These are phyloP conservation scores for Cytospora leucostoma DNA, from an alignment of 2,329 filamentous ascomycete genomes.

Conservation along the genomic window DNA sequence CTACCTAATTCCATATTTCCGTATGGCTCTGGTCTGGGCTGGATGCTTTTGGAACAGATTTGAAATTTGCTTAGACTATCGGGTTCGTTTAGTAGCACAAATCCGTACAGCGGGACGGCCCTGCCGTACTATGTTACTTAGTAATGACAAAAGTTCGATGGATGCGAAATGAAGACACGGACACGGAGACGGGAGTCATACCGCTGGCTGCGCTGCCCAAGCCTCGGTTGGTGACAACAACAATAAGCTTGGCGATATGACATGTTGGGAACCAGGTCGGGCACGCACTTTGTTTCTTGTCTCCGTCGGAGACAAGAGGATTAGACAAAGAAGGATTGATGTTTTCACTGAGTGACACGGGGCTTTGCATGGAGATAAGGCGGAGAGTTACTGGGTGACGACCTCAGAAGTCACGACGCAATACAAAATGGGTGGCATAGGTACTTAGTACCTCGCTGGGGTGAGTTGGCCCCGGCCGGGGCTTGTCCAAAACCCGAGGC, in stretches of 20 bases:
- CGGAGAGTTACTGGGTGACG: constrained; percentile 20
- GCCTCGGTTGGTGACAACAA: constrained; percentile 9
- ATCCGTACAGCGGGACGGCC: neutral
- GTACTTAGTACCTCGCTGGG: constrained; percentile 10
- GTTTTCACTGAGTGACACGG: constrained; percentile 5
- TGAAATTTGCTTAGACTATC: constrained; percentile 7
- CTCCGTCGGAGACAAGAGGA: constrained; percentile 16
- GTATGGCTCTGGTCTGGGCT: neutral
- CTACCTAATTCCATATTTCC: neutral
- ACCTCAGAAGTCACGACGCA: constrained; percentile 15
- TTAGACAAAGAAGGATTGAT: constrained; percentile 11
- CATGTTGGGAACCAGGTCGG: neutral
- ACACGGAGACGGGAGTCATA: constrained; percentile 4
- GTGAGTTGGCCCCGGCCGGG: constrained; percentile 24
- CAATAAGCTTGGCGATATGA: neutral
- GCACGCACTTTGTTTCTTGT: constrained; percentile 4
- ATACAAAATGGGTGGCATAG: constrained; percentile 13
- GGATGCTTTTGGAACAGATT: neutral
- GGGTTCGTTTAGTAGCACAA: neutral
- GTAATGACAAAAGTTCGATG: too few species aligned
- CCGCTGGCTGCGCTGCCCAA: constrained; percentile 4
- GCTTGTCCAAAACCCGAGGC: constrained; percentile 27
- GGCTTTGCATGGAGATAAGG: constrained; percentile 17
- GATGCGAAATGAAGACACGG: neutral
- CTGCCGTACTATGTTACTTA: neutral